Base-by-base conservation (phyloP, 2,329 filamentous ascomycete species). In the Samsoniella hepiali region DNA sequence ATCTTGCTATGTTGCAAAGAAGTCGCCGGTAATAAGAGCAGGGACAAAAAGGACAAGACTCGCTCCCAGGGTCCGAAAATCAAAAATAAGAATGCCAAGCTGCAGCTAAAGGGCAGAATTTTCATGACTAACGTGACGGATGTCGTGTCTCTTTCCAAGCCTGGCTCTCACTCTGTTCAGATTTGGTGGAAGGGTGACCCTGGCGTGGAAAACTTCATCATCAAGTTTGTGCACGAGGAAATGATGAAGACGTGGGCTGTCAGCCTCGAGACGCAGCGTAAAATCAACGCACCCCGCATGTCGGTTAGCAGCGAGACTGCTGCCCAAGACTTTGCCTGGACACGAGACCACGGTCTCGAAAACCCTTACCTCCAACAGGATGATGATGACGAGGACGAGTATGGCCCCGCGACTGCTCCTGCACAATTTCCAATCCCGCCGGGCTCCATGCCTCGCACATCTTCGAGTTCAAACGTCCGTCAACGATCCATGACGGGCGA, bases 121-220 rank as follows among this genome's bases (percentile, higher is more conserved):
- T 98, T 97, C 78, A 98, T 99, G 93, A 93, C 93, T 69, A 99
- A 99, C 72, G 94, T 99, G 62, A 98, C 93, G 45, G 92, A 97
- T 74, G 89, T 97, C n/a, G 82, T 97, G 49, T 93, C 90, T 22
- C 82, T 95, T 65, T 88, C 89, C 57, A 97, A 93, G 75, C 91
- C 92, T 76, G 93, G 92, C 55, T 94, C 91, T 11, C 97, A 98
- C 73, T 94, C 91, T 2, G 91, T 97, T 65, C 94, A 98, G 73
- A 98, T 99, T 63, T 97, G 93, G 83, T 99, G 95, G 95, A 98
- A 95, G 77, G 94, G 94, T 40, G 94, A 98, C 68, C 92, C 93
- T 0, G 92, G 91, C 4, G 92, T 97, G 38, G 94, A 99, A 73
- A 97, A 96, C 72, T 98, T 99, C 75, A 88, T 94, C 70, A 96